phyloP scores from a whole-genome alignment of 129 eudicot genomes.

The sunflower (Helianthus annuus) region DNA sequence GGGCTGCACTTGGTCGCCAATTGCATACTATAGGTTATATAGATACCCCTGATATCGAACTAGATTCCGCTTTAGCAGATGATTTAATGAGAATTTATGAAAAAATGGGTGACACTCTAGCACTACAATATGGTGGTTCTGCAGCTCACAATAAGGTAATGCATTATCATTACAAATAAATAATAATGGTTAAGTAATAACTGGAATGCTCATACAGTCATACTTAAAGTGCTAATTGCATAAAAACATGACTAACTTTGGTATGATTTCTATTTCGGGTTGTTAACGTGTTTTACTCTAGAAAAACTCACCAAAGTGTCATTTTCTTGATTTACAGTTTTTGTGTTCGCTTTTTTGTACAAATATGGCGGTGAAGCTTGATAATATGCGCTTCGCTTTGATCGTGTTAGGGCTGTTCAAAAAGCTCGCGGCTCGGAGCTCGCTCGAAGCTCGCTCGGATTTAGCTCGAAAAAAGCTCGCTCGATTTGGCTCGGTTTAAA shows the following conservation, averaged over 20 bases:
- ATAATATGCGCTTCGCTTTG: too few species aligned
- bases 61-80: constrained; percentile 66
- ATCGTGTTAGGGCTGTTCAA: too few species aligned
- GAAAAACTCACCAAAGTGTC: not conserved
- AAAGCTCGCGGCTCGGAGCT: too few species aligned
- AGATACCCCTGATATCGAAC: constrained; percentile 48
- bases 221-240: not conserved
- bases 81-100: constrained; percentile 78
- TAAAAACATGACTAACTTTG: not conserved
- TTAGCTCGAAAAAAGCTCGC: too few species aligned
- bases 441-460: too few species aligned
- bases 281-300: not conserved
- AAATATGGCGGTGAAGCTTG: too few species aligned
- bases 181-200: not conserved
- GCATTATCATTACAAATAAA: not conserved
- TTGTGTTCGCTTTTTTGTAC: too few species aligned
- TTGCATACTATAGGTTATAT: constrained; percentile 69
- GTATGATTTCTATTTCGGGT: not conserved
- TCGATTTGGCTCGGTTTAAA: too few species aligned
- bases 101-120: constrained; percentile 94
- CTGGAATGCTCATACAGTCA: not conserved
- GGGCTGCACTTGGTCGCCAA: constrained; percentile 93
- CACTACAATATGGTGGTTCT: constrained; percentile 95
- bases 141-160: constrained; percentile 97
- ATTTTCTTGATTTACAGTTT: not conserved